Base-by-base conservation (phyloP, 768 basidiomycete species). In the Kwoniella botswanensis region DNA sequence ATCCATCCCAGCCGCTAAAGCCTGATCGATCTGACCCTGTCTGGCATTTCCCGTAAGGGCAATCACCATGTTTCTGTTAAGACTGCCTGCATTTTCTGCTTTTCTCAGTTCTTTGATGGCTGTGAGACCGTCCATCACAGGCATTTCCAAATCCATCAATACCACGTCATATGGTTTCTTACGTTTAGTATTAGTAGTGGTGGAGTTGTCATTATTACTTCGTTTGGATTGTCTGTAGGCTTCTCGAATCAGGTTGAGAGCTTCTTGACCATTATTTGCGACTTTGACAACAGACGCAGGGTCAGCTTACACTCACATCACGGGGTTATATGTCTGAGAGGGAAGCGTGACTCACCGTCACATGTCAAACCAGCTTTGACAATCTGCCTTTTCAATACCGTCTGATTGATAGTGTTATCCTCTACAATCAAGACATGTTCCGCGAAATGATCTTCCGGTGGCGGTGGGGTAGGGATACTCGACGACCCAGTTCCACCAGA, bases 41-140 rank as follows among this genome's bases (percentile, higher is more conserved):
- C 78, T 59, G 1, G 78, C 78, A 56, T 79, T 79, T 22, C 78
- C 78, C 1, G 78, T 79, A 44, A 79, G 59, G 57, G 76, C 70
- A 65, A 82, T 75, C 52, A 83, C 80, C 65, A 76, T 75, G 21
- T 76, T 74, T 46, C 75, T 58, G 6, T 43, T 17, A n/a, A 81
- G 46, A 21, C 62, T 74, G 1, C 79, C 80, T 2, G 73, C 74
- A 21, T 46, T 24, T 61, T 83, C 82, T 21, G 75, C 68, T 9
- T 60, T 35, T 42, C 82, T 42, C 4, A 83, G 75, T 68, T 82
- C 71, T 24, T 65, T 67, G 29, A 83, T 73, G 3, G 78, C 77
- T 4, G 80, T 80, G 22, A 83, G 66, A 57, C 82, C 82, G 57
- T 83, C 82, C 82, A 83, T 83, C 54, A 83, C 80, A 68, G 82